phyloP scores from a whole-genome alignment of 164 flowering plant genomes.

The Akebia trifoliata region DNA sequence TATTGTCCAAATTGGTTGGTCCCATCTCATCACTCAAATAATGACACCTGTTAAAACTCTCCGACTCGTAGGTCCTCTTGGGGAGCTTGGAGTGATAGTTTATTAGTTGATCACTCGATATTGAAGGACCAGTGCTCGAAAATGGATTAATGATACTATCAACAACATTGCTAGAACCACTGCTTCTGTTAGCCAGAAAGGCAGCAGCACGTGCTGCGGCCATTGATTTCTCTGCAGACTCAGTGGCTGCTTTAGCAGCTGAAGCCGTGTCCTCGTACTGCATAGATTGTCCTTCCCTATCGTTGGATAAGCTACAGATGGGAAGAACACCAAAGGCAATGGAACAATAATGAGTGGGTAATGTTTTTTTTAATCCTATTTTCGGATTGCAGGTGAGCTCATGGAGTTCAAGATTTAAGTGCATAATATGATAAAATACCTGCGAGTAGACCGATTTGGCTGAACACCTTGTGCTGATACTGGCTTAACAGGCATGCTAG shows the following conservation, averaged over 20 bases:
- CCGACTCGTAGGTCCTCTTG: slow-evolving; percentile 21
- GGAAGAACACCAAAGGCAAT: neutral
- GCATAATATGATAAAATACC: no score
- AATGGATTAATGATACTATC: slow-evolving; percentile 7
- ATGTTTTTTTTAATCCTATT: no score
- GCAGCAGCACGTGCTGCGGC: slow-evolving; percentile 93
- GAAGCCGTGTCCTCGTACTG: slow-evolving; percentile 52
- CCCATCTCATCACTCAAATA: slow-evolving; percentile 25
- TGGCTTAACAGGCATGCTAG: slow-evolving; percentile 61
- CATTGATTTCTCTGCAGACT: slow-evolving; percentile 68
- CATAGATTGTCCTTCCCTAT: slow-evolving; percentile 18
- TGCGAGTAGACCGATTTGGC: slow-evolving; percentile 25
- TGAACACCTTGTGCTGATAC: slow-evolving; percentile 20
- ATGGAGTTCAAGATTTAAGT: no score
- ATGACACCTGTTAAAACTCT: slow-evolving; percentile 11
- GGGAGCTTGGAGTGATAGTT: slow-evolving; percentile 18
- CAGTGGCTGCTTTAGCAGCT: slow-evolving; percentile 88
- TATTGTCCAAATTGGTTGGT: slow-evolving; percentile 13
- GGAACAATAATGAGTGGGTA: no score
- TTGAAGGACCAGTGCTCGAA: slow-evolving; percentile 15
- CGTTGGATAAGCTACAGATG: slow-evolving; percentile 18
- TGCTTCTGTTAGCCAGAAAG: slow-evolving; percentile 43
- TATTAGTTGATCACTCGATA: slow-evolving; percentile 12
- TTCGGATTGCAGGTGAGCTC: no score
- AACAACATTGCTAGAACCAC: slow-evolving; percentile 7